Evolutionary conservation across 257 asterid genomes (phyloP).

Genomic region (Ocimum tenuiflorum): DNA sequence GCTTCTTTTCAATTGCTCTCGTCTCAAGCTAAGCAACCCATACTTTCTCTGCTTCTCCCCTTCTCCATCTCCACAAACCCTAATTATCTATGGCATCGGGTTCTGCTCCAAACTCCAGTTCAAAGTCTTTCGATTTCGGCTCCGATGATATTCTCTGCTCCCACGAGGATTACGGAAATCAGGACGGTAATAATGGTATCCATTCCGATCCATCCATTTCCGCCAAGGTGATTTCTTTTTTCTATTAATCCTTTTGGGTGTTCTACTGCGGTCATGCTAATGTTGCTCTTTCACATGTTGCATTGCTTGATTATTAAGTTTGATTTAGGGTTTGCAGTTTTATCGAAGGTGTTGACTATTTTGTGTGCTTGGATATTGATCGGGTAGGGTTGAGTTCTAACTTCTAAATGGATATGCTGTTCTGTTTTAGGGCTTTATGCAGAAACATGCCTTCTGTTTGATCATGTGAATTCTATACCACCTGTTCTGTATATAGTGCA

Average conservation of each 20-base stretch:
- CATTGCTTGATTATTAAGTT: background rate
- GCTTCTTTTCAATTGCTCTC: background rate
- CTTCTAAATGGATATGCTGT: no score
- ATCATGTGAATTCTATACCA: background rate
- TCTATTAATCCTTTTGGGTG: background rate
- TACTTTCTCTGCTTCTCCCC: background rate
- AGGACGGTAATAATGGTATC: slow-evolving; percentile 50
- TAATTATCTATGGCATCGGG: slow-evolving; percentile 68
- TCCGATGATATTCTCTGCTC: slow-evolving; percentile 82
- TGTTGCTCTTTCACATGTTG: background rate
- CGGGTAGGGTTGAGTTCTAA: no score
- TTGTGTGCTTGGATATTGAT: background rate
- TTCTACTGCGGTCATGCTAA: background rate
- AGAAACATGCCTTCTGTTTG: background rate
- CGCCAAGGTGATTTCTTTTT: slow-evolving; percentile 26
- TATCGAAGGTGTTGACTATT: background rate
- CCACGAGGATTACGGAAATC: slow-evolving; percentile 61
- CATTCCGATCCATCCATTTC: slow-evolving; percentile 55
- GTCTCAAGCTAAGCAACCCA: slow-evolving; percentile 8
- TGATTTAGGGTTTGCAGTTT: slow-evolving; percentile 7
- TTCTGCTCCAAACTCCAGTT: slow-evolving; percentile 35
- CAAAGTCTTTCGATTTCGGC: slow-evolving; percentile 66
- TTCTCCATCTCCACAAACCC: background rate
- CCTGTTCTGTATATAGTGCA: background rate
- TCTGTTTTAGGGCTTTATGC: background rate